Evolutionary conservation across 495 filamentous ascomycete genomes (phyloP).

Genomic region (Baudoinia panamericana): DNA sequence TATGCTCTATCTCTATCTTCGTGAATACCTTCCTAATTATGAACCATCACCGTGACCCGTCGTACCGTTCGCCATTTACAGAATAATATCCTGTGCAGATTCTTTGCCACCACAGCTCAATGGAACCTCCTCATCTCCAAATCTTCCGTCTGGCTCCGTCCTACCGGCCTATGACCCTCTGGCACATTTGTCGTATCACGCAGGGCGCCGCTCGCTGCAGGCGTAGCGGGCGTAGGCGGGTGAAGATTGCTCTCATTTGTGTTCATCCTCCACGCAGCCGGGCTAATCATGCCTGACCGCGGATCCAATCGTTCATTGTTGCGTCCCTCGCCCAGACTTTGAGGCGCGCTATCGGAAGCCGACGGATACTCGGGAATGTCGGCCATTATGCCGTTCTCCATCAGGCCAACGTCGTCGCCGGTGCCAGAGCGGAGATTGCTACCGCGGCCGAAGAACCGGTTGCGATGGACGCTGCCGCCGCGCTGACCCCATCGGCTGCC

Average conservation of each 20-base stretch:
- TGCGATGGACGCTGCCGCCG: constrained; percentile 23
- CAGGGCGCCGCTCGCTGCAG: constrained; percentile 11
- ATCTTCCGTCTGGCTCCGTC: constrained; percentile 22
- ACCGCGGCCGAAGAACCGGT: constrained; percentile 29
- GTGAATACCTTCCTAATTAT: no score
- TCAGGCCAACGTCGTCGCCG: constrained; percentile 20
- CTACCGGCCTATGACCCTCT: constrained; percentile 1
- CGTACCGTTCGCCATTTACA: no score
- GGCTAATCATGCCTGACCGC: constrained; percentile 23
- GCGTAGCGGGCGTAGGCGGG: no score
- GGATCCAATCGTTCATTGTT: constrained; percentile 22
- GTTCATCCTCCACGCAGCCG: constrained; percentile 22
- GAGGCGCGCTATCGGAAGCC: not conserved
- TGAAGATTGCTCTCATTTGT: constrained; percentile 16
- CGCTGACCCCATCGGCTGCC: constrained; percentile 2
- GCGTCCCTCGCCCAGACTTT: not conserved
- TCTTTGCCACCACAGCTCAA: no score
- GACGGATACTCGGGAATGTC: constrained; percentile 26
- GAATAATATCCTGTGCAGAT: no score
- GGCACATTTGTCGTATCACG: not conserved
- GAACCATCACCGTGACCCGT: no score
- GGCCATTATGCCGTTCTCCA: constrained; percentile 27
- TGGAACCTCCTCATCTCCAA: constrained; percentile 27
- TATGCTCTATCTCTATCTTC: no score
- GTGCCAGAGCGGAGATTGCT: constrained; percentile 9